These are phyloP conservation scores for Senna tora DNA, from an alignment of 306 rosid genomes.

Conservation along the genomic window DNA sequence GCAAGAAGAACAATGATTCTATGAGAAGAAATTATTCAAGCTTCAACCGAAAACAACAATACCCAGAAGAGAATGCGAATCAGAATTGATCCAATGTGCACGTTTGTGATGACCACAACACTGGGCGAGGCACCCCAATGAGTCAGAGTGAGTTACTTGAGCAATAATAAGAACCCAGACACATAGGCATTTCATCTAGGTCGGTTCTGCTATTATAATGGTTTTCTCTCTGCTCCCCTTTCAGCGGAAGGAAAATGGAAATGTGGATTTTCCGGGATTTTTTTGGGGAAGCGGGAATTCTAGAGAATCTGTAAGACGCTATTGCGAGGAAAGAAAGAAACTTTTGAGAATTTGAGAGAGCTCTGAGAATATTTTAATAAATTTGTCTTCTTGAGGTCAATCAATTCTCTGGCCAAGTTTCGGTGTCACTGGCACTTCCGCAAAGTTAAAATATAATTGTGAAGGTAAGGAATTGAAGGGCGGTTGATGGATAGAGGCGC, in stretches of 20 bases:
- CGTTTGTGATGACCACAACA: constrained; percentile 43
- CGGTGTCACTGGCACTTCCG: background rate
- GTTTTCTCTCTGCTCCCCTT: constrained; percentile 20
- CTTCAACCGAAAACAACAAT: constrained; percentile 28
- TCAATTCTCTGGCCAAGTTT: constrained; percentile 5
- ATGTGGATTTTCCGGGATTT: constrained; percentile 39
- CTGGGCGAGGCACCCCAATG: constrained; percentile 54
- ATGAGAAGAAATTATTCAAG: constrained; percentile 29
- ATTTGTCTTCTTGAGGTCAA: background rate
- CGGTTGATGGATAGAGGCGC: background rate
- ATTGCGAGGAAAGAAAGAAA: too few relatives aligned
- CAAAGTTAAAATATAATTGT: background rate
- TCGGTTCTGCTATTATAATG: constrained; percentile 46
- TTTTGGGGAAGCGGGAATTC: constrained; percentile 55
- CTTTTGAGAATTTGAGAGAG: too few relatives aligned
- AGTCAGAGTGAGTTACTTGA: constrained; percentile 50
- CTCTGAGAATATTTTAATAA: too few relatives aligned
- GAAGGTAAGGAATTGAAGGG: background rate
- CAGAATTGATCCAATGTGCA: constrained; percentile 57
- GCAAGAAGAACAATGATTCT: constrained; percentile 12
- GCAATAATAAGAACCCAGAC: constrained; percentile 42
- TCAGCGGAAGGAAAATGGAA: constrained; percentile 42
- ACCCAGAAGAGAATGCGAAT: constrained; percentile 45
- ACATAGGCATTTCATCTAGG: constrained; percentile 43
- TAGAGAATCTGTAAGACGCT: constrained; percentile 63